Evolutionary conservation across 2,329 filamentous ascomycete species (phyloP), one percentile per base, ranked within the genome.

Genomic region (Chrysoporthe cubensis): DNA sequence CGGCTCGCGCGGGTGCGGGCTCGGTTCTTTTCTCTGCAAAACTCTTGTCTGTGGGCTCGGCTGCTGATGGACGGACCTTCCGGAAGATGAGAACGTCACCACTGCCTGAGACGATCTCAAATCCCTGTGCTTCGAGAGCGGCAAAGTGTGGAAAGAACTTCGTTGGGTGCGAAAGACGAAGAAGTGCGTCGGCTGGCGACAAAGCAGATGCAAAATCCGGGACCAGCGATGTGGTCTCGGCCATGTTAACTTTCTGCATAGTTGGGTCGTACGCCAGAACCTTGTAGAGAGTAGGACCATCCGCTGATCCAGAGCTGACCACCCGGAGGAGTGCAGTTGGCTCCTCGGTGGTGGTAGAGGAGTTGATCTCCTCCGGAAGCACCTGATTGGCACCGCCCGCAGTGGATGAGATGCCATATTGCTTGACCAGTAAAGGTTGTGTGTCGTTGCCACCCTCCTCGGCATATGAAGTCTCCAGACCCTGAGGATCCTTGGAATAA

Each of bases 81-180:
- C 87, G 88, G 74, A 92, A 90, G 4, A 93, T 84, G 37, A 92
- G 81, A 4, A 91, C 81, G 70, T 92, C 84, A 6, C 84, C 85
- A 60, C 82, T 82, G 1, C 88, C 89, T 2, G 89, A 87, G 1
- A 89, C 84, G 50, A 91, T 88, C 72, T 91, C 89, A 70, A 88
- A 92, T 0, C 90, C 90, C 66, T 90, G 81, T 0, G 81, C 79
- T 69, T 88, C 83, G 1, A 91, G 81, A 1, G 82, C 76, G 3
- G 81, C 80, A 67, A 92, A 88, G 71, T 91, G 83, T 4, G 88
- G 84, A 14, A 91, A 82, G 77, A 92, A 92, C 71, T 87, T 87
- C 62, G 85, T 82, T 0, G 90, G 88, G 69, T 90, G 85, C 0
- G 87, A 85, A 21, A 92, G 80, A 8, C 84, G 83, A 1, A 86